Evolutionary conservation across 768 basidiomycete species (phyloP), one percentile per base, ranked within the genome.

Genomic region (Rubroboletus pulcherrimus): DNA sequence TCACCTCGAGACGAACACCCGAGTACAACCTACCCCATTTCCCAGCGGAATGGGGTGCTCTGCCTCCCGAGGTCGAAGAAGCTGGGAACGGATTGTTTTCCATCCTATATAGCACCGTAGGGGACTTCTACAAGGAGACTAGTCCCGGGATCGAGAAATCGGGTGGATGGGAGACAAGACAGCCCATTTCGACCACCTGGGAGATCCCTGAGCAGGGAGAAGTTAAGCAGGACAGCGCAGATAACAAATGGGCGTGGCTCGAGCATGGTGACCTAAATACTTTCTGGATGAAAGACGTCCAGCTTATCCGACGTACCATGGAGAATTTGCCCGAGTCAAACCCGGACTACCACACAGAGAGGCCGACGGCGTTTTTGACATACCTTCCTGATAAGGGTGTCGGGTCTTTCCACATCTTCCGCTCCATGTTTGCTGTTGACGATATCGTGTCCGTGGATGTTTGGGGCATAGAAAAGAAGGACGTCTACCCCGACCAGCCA

Each of bases 361-460:
- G 47, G 51, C 55, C 44, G 11, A 45, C 30, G 34, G 61, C 62
- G 49, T 47, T 70, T 59, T 15, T 75, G 55, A 58, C 77, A 1
- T 80, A 74, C 61, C 72, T 80, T 19, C 75, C 81, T 1, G 60
- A 71, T 54, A 49, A 69, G 7, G 80, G 81, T n/a, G 75, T 82
- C 7, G 78, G 74, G 7, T 74, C 71, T 14, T 79, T 74, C 57
- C 74, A 74, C 53, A 65, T 77, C 38, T 63, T 64, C 46, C 63
- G 76, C 19, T 53, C 66, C 8, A 69, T 71, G 15, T 48, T 59
- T 2, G 64, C 49, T 29, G 51, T 33, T 6, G 44, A 54, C 14
- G 6, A 15, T 3, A 42, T 47, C 14, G 53, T 63, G 29, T 50
- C 58, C 30, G 51, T 54, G 51, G 58, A 58, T 33, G 26, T 54